Evolutionary conservation across 2,329 filamentous ascomycete species (phyloP).

Genomic region (Alternaria conjuncta): DNA sequence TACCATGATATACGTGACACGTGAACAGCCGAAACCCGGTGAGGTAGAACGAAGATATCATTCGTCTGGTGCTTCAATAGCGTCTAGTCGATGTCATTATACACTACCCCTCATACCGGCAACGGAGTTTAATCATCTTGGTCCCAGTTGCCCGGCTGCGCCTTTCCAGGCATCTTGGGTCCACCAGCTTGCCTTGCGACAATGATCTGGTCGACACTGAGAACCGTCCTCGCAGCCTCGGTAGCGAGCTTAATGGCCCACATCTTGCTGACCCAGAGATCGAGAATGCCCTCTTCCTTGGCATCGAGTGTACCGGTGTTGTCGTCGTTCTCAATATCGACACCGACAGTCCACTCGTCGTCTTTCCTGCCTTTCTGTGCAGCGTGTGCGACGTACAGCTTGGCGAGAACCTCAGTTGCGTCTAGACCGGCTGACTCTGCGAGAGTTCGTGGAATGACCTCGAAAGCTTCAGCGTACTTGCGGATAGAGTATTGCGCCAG

Average conservation of each 20-base stretch:
- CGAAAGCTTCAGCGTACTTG: slow-evolving; percentile 96
- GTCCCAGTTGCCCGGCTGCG: slow-evolving; percentile 72
- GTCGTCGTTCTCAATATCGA: slow-evolving; percentile 91
- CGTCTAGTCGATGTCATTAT: slow-evolving; percentile 20
- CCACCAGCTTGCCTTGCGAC: slow-evolving; percentile 96
- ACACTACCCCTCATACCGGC: slow-evolving; percentile 5
- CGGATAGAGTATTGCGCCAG: slow-evolving; percentile 95
- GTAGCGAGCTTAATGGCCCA: slow-evolving; percentile 98
- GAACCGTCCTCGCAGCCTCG: slow-evolving; percentile 88
- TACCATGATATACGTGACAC: background rate
- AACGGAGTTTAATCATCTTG: slow-evolving; percentile 57
- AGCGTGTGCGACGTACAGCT: slow-evolving; percentile 90
- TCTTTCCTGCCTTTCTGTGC: slow-evolving; percentile 58
- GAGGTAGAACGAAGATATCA: background rate
- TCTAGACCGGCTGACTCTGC: slow-evolving; percentile 96
- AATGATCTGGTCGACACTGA: slow-evolving; percentile 98
- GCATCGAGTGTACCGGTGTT: slow-evolving; percentile 83
- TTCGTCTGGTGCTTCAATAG: slow-evolving; percentile 10
- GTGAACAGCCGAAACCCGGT: background rate
- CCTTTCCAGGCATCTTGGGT: slow-evolving; percentile 94
- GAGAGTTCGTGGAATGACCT: slow-evolving; percentile 91
- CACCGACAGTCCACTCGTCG: slow-evolving; percentile 87
- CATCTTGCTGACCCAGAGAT: slow-evolving; percentile 88
- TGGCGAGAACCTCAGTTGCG: slow-evolving; percentile 93
- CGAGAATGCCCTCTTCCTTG: slow-evolving; percentile 85